phyloP scores from a whole-genome alignment of 306 rosid species.

The Alnus rubra region DNA sequence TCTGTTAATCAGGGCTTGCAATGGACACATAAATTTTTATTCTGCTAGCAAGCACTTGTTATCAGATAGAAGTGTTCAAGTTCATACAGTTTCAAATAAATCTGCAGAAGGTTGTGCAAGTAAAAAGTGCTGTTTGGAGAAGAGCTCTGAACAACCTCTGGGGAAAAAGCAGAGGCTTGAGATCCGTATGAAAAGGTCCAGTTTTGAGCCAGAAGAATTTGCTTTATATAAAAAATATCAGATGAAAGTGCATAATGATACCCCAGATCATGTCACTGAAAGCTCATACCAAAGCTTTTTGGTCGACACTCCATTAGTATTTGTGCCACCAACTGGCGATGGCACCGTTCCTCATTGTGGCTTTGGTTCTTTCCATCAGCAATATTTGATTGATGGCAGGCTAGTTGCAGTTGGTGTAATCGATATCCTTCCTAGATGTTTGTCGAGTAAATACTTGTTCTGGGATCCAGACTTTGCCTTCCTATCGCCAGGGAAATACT shows the following conservation, averaged over 20 bases:
- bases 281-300: constrained; percentile 67
- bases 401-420: constrained; percentile 95
- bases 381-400: constrained; percentile 73
- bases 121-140: constrained; percentile 37
- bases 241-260: constrained; percentile 76
- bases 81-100: constrained; percentile 27
- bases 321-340: constrained; percentile 65
- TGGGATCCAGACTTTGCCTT: constrained; percentile 98
- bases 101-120: constrained; percentile 36
- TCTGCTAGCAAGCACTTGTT: constrained; percentile 48
- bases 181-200: constrained; percentile 71
- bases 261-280: constrained; percentile 61
- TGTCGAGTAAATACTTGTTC: constrained; percentile 92
- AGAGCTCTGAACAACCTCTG: constrained; percentile 32
- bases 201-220: constrained; percentile 78
- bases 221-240: constrained; percentile 74
- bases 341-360: constrained; percentile 80
- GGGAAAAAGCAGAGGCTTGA: constrained; percentile 61
- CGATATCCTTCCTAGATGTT: constrained; percentile 89
- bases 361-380: constrained; percentile 99
- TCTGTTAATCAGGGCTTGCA: constrained; percentile 72
- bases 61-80: constrained; percentile 37
- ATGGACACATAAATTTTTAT: constrained; percentile 89
- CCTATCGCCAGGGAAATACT: constrained; percentile 94
- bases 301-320: constrained; percentile 74